Percentiles rank a stretch among this genome's conserved stretches.
Evolutionary conservation across 352 stramenopile species (phyloP).

Genomic region (Globisporangium abappressorium): DNA sequence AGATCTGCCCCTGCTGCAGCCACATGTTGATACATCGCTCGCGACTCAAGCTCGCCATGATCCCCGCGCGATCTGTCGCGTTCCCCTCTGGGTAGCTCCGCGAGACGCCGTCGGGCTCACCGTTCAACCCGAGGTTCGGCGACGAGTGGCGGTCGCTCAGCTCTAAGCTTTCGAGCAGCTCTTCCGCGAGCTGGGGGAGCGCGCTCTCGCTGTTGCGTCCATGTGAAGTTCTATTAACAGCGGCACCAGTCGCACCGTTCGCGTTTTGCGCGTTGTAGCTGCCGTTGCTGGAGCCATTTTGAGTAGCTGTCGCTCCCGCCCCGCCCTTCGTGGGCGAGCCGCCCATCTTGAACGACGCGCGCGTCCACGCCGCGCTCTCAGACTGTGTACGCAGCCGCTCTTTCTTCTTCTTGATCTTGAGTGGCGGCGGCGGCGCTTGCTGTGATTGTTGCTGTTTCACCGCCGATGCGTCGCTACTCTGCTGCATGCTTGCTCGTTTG

Average conservation of each 20-base stretch:
- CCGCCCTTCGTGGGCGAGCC: constrained; percentile 21
- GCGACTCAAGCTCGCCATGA: constrained; percentile 27
- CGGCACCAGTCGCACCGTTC: neutral
- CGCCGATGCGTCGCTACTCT: neutral
- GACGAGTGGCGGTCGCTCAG: constrained; percentile 26
- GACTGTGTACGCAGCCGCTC: constrained; percentile 73
- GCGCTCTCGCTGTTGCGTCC: constrained; percentile 54
- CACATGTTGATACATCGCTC: constrained; percentile 81
- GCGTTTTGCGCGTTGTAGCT: neutral
- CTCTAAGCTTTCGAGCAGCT: constrained; percentile 51
- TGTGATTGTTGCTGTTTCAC: neutral
- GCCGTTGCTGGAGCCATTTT: neutral
- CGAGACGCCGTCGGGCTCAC: constrained; percentile 15
- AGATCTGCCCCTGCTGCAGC: constrained; percentile 78
- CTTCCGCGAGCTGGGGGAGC: constrained; percentile 39
- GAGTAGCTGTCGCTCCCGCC: neutral
- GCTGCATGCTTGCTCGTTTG: constrained; percentile 7
- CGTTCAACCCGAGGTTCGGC: constrained; percentile 10
- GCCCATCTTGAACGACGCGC: constrained; percentile 63
- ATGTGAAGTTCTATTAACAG: constrained; percentile 2
- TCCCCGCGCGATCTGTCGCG: constrained; percentile 4
- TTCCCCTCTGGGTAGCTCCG: constrained; percentile 16
- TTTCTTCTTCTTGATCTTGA: constrained; percentile 42
- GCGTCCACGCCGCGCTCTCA: constrained; percentile 68
- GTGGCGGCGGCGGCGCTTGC: constrained; percentile 3